Evolutionary conservation across 768 basidiomycete genomes (phyloP), one percentile per base, ranked within the genome.

Genomic region (Termitomyces titanicus): DNA sequence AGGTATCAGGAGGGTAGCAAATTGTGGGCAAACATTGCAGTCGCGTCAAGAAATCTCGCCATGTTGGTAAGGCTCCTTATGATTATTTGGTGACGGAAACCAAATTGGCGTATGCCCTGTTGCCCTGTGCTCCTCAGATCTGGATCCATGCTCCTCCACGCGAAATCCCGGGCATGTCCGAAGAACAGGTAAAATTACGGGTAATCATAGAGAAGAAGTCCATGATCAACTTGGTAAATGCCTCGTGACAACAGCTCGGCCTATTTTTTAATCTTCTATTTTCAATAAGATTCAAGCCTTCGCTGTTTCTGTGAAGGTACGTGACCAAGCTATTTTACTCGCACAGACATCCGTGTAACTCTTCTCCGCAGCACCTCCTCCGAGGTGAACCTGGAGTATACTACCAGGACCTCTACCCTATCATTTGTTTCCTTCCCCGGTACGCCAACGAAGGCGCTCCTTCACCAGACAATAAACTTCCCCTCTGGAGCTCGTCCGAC

Each of bases 391-490:
- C 38, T 39, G 38, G 38, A 39, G 38, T 39, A 5, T 91, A 84
- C 71, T 89, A 87, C 64, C 75, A 85, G 38, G 88, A 90, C 63
- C 75, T 90, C 24, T 91, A 86, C 62, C 81, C 83, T 9, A 74
- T 89, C 46, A 75, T 89, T 53, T 82, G 78, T 60, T 83, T 83
- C 71, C 77, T 89, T 1, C 87, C 86, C 7, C 80, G 81, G 18
- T 82, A 82, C 61, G 77, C 77, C n/a, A 72, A 70, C 57, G 56
- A 58, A 18, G 51, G 45, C 5, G 56, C 57, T 13, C 61, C 61
- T 9, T 63, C 71, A 3, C 68, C 71, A 1, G 68, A 65, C 8
- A 77, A 82, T 56, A 75, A 76, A 61, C 79, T 85, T 11, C 84
- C 83, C 3, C 71, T 85, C 22, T 85, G 83, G 82, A 72, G 77